A percentile compares a stretch with the other conserved stretches of the same genome.
Evolutionary conservation across 495 filamentous ascomycete genomes (phyloP).

Genomic region (Aspergillus bridgeri): DNA sequence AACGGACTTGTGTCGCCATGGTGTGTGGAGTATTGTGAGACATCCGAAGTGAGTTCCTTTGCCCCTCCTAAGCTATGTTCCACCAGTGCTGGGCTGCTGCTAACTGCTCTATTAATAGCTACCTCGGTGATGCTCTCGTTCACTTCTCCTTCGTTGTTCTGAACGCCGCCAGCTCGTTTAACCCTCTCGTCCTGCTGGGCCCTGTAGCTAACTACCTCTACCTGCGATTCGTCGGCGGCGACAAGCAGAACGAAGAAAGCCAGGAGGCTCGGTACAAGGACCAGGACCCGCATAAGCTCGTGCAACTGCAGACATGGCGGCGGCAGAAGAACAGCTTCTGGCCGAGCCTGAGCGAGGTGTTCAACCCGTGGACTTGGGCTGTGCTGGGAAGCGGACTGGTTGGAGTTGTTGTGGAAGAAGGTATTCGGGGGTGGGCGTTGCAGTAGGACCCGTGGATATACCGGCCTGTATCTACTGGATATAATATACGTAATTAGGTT

Average conservation of each 20-base stretch:
- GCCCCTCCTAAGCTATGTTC: background rate
- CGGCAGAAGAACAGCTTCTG: conserved; percentile 55
- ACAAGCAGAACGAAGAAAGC: conserved; percentile 49
- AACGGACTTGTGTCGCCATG: conserved; percentile 41
- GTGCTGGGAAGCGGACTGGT: conserved; percentile 44
- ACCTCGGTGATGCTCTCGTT: conserved; percentile 54
- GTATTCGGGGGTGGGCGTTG: conserved; percentile 11
- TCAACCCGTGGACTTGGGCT: conserved; percentile 53
- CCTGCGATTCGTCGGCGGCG: conserved; percentile 53
- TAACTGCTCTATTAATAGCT: conserved; percentile 34
- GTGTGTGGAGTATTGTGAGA: conserved; percentile 58
- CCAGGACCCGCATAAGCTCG: conserved; percentile 45
- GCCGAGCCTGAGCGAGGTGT: conserved; percentile 44
- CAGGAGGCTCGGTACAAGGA: conserved; percentile 48
- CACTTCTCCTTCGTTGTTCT: conserved; percentile 41
- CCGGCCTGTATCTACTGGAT: background rate
- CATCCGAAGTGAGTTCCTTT: conserved; percentile 55
- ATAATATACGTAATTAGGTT: background rate
- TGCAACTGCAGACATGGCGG: conserved; percentile 47
- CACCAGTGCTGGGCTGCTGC: background rate
- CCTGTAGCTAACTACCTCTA: conserved; percentile 56
- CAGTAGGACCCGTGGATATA: background rate
- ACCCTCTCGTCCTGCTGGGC: conserved; percentile 51
- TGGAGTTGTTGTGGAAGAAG: conserved; percentile 27
- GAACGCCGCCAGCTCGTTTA: conserved; percentile 47